Evolutionary conservation across 495 filamentous ascomycete genomes (phyloP).

Genomic region (Immersiella caudata): DNA sequence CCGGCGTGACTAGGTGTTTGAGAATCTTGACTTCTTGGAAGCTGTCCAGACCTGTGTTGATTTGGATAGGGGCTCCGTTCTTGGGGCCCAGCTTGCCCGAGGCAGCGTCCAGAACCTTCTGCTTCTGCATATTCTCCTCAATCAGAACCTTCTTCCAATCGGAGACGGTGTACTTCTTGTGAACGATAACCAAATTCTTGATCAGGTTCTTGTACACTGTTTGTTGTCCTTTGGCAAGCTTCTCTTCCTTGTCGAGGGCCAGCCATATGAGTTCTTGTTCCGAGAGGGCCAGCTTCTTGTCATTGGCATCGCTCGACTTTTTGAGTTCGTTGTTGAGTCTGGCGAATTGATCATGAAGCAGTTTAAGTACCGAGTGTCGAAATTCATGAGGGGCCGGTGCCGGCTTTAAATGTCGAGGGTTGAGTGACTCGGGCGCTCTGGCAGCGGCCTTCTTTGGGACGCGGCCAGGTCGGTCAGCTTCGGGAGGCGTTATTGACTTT

Average conservation of each 20-base stretch:
- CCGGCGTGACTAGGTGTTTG: constrained; percentile 58
- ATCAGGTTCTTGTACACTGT: constrained; percentile 79
- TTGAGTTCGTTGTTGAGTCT: constrained; percentile 68
- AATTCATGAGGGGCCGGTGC: constrained; percentile 68
- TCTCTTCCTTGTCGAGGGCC: constrained; percentile 85
- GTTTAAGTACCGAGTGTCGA: constrained; percentile 67
- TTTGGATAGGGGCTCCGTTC: constrained; percentile 41
- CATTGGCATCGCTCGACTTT: constrained; percentile 50
- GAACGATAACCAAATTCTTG: constrained; percentile 71
- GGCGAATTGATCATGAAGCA: constrained; percentile 74
- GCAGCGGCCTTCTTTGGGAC: constrained; percentile 20
- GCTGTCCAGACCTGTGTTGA: constrained; percentile 68
- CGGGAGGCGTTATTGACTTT: not conserved
- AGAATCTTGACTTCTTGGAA: constrained; percentile 70
- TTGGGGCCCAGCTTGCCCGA: constrained; percentile 25
- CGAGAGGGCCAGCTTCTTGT: constrained; percentile 57
- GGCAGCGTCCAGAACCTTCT: constrained; percentile 23
- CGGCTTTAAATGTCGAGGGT: constrained; percentile 75
- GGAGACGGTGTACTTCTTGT: constrained; percentile 69
- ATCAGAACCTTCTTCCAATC: constrained; percentile 64
- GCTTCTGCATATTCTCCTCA: constrained; percentile 34
- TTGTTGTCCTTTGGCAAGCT: constrained; percentile 64
- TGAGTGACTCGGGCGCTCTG: constrained; percentile 61
- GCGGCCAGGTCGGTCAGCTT: not conserved
- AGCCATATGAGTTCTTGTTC: constrained; percentile 72